phyloP scores from a whole-genome alignment of 1,284 basidiomycete species.

The Macrocybe sp. region DNA sequence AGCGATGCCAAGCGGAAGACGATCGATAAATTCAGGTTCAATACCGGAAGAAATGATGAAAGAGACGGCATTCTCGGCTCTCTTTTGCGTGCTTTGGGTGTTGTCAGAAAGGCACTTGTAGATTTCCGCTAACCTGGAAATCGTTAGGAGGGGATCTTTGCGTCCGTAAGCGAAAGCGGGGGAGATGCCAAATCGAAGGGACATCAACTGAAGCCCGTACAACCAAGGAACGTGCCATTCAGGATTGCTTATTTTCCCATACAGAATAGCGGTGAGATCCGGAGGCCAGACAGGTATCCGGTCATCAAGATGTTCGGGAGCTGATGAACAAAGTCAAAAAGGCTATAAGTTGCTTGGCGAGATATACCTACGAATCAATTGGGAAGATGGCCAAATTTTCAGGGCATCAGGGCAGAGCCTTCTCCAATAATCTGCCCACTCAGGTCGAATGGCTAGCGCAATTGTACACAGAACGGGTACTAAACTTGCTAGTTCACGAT shows the following conservation, averaged over 20 bases:
- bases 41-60: constrained; percentile 52
- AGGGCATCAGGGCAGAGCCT: constrained; percentile 62
- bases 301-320: constrained; percentile 48
- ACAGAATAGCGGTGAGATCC: constrained; percentile 60
- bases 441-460: constrained; percentile 61
- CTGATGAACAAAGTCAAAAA: constrained; percentile 20
- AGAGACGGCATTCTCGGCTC: constrained; percentile 62
- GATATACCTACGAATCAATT: constrained; percentile 36
- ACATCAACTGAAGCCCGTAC: constrained; percentile 41
- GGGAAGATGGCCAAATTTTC: constrained; percentile 49
- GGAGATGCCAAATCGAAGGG: constrained; percentile 42
- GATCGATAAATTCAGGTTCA: constrained; percentile 43
- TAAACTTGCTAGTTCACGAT: constrained; percentile 53
- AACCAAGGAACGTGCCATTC: constrained; percentile 59
- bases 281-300: constrained; percentile 67
- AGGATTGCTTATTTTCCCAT: constrained; percentile 58
- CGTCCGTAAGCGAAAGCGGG: constrained; percentile 61
- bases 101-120: constrained; percentile 56
- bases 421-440: constrained; percentile 90
- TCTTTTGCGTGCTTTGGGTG: constrained; percentile 44
- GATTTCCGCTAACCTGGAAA: constrained; percentile 46
- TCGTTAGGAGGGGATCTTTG: constrained; percentile 45
- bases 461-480: constrained; percentile 63
- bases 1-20: constrained; percentile 72
- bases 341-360: neutral